A percentile compares a stretch with the other conserved stretches of the same genome.
These are phyloP conservation scores for Hansfordia pulvinata DNA, from an alignment of 2,329 filamentous ascomycete species.

Conservation along the genomic window DNA sequence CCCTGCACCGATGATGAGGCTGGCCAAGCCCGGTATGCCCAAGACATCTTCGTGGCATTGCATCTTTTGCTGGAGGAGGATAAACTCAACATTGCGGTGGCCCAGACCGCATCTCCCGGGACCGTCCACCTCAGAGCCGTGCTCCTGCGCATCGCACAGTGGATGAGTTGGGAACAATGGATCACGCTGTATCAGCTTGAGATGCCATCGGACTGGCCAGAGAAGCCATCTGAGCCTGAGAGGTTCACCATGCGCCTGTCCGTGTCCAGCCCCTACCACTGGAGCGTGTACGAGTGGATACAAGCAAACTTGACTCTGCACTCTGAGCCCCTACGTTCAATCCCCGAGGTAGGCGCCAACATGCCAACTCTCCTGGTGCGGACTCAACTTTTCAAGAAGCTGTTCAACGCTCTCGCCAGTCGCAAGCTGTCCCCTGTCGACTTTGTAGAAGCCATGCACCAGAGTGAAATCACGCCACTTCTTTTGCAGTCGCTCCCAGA, in stretches of 20 bases:
- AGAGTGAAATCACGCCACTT: conserved; percentile 50
- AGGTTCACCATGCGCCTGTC: no score
- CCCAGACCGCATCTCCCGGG: conserved; percentile 28
- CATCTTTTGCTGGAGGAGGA: conserved; percentile 84
- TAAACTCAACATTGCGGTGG: conserved; percentile 55
- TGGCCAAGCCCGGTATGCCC: conserved; percentile 43
- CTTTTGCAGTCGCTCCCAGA: conserved; percentile 77
- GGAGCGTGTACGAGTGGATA: conserved; percentile 38
- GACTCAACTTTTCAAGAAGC: conserved; percentile 53
- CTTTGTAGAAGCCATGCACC: conserved; percentile 61
- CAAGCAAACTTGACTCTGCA: conserved; percentile 26
- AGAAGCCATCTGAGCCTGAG: no score
- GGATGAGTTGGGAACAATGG: conserved; percentile 59
- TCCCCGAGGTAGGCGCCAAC: no score
- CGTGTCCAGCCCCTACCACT: conserved; percentile 14
- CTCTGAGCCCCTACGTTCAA: no score
- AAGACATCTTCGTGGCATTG: conserved; percentile 60
- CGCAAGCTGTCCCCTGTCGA: conserved; percentile 36
- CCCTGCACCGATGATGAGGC: conserved; percentile 36
- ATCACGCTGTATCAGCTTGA: conserved; percentile 35
- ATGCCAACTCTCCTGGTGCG: conserved; percentile 23
- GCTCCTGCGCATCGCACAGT: conserved; percentile 66
- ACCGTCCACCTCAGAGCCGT: conserved; percentile 51
- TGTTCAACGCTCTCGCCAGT: conserved; percentile 45
- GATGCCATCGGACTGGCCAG: conserved; percentile 30